A percentile compares a stretch with the other conserved stretches of the same genome.
Conservation (phyloP, 345 rosid species). For the Viola odorata region DNA sequence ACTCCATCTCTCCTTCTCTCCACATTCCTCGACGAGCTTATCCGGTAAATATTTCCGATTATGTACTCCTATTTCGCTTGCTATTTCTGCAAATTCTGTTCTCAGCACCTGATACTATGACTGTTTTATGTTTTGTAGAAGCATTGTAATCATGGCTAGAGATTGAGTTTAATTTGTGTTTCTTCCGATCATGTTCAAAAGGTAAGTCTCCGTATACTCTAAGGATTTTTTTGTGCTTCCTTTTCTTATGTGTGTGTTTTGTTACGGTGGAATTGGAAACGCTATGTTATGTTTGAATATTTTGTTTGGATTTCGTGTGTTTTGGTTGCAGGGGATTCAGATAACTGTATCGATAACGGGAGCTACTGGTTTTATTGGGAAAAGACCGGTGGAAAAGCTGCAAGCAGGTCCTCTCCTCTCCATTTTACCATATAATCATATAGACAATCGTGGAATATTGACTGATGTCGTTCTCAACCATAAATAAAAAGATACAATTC, state of each 20-base stretch:
- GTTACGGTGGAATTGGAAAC: no score
- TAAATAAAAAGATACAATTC: no score
- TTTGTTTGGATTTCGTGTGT: not conserved
- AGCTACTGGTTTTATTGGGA: slow-evolving; percentile 91
- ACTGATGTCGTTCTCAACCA: no score
- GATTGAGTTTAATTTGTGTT: slow-evolving; percentile 34
- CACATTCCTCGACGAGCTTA: slow-evolving; percentile 17
- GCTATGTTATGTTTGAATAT: not conserved
- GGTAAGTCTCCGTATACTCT: slow-evolving; percentile 23
- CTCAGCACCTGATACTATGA: not conserved
- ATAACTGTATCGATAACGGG: slow-evolving; percentile 88
- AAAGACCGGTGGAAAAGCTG: slow-evolving; percentile 74
- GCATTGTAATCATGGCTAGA: slow-evolving; percentile 28
- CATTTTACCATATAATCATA: no score
- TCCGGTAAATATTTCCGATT: slow-evolving; percentile 25
- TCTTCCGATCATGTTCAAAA: slow-evolving; percentile 40
- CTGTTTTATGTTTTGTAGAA: slow-evolving; percentile 15
- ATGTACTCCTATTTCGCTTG: not conserved
- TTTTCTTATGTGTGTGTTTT: not conserved
- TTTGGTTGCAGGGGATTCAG: slow-evolving; percentile 38
- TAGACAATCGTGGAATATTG: no score
- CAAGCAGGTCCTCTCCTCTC: slow-evolving; percentile 53
- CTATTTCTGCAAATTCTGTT: not conserved
- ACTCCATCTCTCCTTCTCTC: slow-evolving; percentile 40
- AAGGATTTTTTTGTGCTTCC: not conserved